Evolutionary conservation across 345 rosid genomes (phyloP), one percentile per base, ranked within the genome.

Genomic region (Brassica cretica): DNA sequence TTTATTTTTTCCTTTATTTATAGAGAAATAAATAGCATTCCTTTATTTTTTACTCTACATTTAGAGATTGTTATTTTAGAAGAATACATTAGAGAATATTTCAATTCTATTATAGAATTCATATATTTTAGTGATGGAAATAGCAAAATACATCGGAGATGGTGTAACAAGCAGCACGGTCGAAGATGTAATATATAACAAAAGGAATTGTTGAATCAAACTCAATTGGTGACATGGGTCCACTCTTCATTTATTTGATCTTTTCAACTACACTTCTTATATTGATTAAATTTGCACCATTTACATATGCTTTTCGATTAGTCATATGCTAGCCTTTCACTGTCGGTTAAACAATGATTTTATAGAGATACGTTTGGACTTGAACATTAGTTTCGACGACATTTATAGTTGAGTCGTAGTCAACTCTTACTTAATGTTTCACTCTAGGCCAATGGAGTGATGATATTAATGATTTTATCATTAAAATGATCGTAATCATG

Each of bases 201-300:
- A 53, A 53, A 53, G 19, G 59, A 53, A 15, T 53, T 53, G 59
- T 15, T 53, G 21, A 53, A 53, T 53, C 59, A 53, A 15, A n/a
- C 59, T 46, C 16, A 4, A 46, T 14, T 12, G 0, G 58, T 51
- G 18, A 51, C 6, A 51, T n/a, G 58, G 58, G 58, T 5, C 16
- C 58, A 51, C 58, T 5, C 19, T 76, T 51, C 16, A 11, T 16
- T 70, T 64, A 9, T 14, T 68, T 68, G 53, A 46, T 53, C 14
- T 37, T 63, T 25, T 8, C 64, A 58, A 53, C 9, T 6, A 1
- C 21, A 53, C 21, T 53, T 53, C 21, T 15, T 8, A 33, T 69
- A 76, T 41, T 69, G n/a, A 69, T 76, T 7, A 62, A 18, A 18
- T 61, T 61, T 61, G 44, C 51, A 68, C 73, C 79, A 44, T 59